phyloP scores from a whole-genome alignment of 768 basidiomycete species.

The Lyophyllum semitale region DNA sequence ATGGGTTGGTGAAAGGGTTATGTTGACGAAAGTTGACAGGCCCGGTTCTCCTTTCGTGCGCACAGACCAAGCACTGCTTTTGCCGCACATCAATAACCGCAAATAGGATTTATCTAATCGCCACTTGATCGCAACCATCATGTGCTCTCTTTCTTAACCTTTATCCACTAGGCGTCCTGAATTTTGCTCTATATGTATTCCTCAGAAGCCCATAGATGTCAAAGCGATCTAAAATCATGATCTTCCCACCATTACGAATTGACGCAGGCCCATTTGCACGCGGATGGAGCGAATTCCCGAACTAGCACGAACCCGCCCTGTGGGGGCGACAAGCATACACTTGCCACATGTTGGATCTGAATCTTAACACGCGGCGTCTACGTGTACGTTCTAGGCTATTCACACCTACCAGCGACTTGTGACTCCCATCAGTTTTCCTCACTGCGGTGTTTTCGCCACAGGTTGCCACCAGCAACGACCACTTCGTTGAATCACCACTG shows the following conservation, averaged over 20 bases:
- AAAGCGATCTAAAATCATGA: not conserved
- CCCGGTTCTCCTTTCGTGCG: constrained; percentile 37
- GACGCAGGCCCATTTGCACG: no score
- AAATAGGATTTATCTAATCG: constrained; percentile 15
- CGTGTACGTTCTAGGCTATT: not conserved
- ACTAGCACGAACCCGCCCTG: no score
- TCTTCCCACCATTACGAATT: no score
- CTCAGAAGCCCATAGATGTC: not conserved
- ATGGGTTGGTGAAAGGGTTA: constrained; percentile 31
- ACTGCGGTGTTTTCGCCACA: constrained; percentile 24
- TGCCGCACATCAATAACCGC: constrained; percentile 8
- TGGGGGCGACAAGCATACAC: not conserved
- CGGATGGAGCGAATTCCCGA: no score
- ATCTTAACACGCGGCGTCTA: not conserved
- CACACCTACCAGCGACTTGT: not conserved
- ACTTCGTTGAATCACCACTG: not conserved
- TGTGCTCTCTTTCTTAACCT: not conserved
- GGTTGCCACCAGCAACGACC: constrained; percentile 11
- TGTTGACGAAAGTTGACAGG: constrained; percentile 60
- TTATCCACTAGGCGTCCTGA: not conserved
- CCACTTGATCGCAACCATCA: not conserved
- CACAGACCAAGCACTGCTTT: constrained; percentile 39
- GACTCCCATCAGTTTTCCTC: constrained; percentile 9
- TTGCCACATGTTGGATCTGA: not conserved
- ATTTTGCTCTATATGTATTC: not conserved